phyloP scores from a whole-genome alignment of 169 alveolate genomes.

The Perkinsus marinus region DNA sequence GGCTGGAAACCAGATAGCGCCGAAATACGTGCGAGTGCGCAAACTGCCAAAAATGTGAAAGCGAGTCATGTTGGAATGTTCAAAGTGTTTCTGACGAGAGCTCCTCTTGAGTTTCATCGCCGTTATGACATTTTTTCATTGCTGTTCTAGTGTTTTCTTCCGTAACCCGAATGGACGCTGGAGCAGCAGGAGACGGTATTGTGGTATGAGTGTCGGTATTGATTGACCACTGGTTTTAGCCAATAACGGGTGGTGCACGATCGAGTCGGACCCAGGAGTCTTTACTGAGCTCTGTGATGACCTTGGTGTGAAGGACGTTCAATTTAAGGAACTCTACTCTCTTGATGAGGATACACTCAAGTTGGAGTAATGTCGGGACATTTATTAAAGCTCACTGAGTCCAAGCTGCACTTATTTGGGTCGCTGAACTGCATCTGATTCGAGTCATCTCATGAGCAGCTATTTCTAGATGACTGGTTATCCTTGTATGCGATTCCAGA shows the following conservation, averaged over 20 bases:
- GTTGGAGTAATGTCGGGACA: neutral
- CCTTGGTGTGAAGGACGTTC: conserved; percentile 71
- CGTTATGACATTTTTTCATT: neutral
- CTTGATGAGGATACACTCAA: conserved; percentile 48
- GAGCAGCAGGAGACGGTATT: neutral
- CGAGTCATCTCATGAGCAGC: no score
- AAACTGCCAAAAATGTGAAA: conserved; percentile 32
- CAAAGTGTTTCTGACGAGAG: neutral
- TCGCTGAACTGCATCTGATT: no score
- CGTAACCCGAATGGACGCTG: neutral
- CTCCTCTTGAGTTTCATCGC: neutral
- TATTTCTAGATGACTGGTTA: no score
- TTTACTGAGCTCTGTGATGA: conserved; percentile 68
- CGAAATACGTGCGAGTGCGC: conserved; percentile 54
- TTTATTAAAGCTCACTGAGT: no score
- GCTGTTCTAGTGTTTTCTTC: no score
- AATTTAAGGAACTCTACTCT: conserved; percentile 69
- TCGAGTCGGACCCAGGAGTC: conserved; percentile 87
- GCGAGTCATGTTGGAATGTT: neutral
- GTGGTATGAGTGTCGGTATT: neutral
- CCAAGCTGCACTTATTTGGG: no score
- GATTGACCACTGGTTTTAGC: neutral
- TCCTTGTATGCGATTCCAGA: no score
- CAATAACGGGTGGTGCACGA: conserved; percentile 68
- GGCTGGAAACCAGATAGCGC: conserved; percentile 64